These are phyloP conservation scores for Gnomoniopsis smithogilvyi DNA, from an alignment of 2,329 filamentous ascomycete species.

Conservation along the genomic window DNA sequence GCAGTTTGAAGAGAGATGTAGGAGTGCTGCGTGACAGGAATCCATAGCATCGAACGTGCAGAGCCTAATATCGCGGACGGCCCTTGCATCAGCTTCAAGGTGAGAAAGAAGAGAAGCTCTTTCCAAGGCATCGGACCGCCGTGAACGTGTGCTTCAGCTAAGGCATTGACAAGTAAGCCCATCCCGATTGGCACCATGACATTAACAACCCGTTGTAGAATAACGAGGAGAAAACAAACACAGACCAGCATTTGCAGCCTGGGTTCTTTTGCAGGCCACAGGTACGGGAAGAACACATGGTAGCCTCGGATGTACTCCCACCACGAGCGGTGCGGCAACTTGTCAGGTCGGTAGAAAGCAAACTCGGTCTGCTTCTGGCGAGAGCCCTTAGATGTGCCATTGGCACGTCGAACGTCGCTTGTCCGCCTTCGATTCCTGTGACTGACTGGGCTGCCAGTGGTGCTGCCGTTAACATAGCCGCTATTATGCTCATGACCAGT, in stretches of 20 bases:
- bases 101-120: conserved; percentile 71
- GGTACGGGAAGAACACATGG: conserved; percentile 89
- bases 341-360: conserved; percentile 84
- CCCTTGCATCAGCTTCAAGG: conserved; percentile 80
- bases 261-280: conserved; percentile 83
- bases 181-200: conserved; percentile 81
- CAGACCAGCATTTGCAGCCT: conserved; percentile 76
- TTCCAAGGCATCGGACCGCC: conserved; percentile 62
- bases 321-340: conserved; percentile 85
- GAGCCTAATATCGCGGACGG: conserved; percentile 85
- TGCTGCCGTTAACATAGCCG: conserved; percentile 23
- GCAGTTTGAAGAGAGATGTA: conserved; percentile 92
- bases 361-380: conserved; percentile 51
- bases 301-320: conserved; percentile 95
- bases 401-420: conserved; percentile 23
- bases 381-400: conserved; percentile 33
- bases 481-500: conserved; percentile 27
- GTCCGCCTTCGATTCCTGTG: conserved; percentile 27
- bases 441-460: conserved; percentile 24
- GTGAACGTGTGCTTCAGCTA: conserved; percentile 53
- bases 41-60: conserved; percentile 81
- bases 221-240: conserved; percentile 75
- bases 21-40: conserved; percentile 94
- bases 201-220: conserved; percentile 81
- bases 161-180: conserved; percentile 71